A percentile compares a stretch with the other conserved stretches of the same genome.
These are phyloP conservation scores for Aspergillus brunneoviolaceus DNA, from an alignment of 2,329 filamentous ascomycete genomes.

Conservation along the genomic window DNA sequence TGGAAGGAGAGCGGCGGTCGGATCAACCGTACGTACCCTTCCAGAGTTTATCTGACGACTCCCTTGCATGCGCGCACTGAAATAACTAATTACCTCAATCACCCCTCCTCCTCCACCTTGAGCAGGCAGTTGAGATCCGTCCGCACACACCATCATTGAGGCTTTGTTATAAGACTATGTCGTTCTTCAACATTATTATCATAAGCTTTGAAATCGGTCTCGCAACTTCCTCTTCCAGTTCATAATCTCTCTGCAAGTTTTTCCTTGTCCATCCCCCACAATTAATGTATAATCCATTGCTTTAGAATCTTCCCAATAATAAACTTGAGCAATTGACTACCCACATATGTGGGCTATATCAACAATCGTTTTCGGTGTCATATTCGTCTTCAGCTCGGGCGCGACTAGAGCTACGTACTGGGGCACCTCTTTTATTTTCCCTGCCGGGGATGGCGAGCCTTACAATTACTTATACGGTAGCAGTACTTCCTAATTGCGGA, in stretches of 20 bases:
- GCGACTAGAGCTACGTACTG: background rate
- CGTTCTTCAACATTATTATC: too few species aligned
- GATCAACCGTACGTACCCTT: conserved; percentile 5
- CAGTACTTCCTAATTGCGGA: background rate
- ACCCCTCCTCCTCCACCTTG: background rate
- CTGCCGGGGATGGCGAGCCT: background rate
- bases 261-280: background rate
- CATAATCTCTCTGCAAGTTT: background rate
- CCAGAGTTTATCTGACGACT: conserved; percentile 10
- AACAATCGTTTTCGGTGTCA: too few species aligned
- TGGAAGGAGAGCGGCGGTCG: conserved; percentile 1
- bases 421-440: background rate
- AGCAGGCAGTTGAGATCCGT: background rate
- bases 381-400: background rate
- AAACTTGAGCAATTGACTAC: too few species aligned
- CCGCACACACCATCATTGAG: background rate
- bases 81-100: conserved; percentile 14
- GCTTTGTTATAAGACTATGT: too few species aligned
- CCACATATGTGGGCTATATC: too few species aligned
- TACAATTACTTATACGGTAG: background rate
- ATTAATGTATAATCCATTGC: background rate
- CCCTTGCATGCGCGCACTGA: conserved; percentile 23
- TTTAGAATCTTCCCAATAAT: too few species aligned
- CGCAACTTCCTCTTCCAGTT: background rate
- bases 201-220: background rate